These are phyloP conservation scores for Calycina herbarum DNA, from an alignment of 2,329 filamentous ascomycete species.

Conservation along the genomic window DNA sequence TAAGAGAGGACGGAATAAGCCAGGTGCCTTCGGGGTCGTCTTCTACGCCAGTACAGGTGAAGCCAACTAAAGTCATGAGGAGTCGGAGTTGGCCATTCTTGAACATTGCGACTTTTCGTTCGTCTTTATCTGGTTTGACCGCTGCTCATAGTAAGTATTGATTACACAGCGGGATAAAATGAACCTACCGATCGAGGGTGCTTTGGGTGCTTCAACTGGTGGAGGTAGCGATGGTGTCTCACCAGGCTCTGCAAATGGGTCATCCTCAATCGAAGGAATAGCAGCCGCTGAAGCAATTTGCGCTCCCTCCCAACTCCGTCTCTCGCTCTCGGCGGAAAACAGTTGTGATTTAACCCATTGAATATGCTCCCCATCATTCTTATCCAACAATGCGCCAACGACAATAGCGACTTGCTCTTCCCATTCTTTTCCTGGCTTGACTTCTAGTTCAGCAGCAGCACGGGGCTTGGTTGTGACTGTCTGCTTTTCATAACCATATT, in stretches of 20 bases:
- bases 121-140: slow-evolving; percentile 57
- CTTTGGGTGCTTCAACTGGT: slow-evolving; percentile 38
- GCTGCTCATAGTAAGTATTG: slow-evolving; percentile 31
- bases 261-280: slow-evolving; percentile 47
- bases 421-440: slow-evolving; percentile 68
- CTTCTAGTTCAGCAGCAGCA: slow-evolving; percentile 78
- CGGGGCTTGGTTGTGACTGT: slow-evolving; percentile 63
- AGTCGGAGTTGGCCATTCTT: slow-evolving; percentile 87
- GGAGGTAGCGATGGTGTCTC: slow-evolving; percentile 33
- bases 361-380: slow-evolving; percentile 73
- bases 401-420: slow-evolving; percentile 72
- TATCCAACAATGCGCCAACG: slow-evolving; percentile 76
- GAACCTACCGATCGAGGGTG: slow-evolving; percentile 55
- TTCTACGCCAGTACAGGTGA: slow-evolving; percentile 56
- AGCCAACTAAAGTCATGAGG: slow-evolving; percentile 74
- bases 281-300: slow-evolving; percentile 51
- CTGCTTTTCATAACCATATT: slow-evolving; percentile 86
- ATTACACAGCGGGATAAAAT: background rate
- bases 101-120: slow-evolving; percentile 73
- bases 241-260: slow-evolving; percentile 39
- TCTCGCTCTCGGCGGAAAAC: slow-evolving; percentile 66
- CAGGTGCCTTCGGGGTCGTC: slow-evolving; percentile 77
- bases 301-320: slow-evolving; percentile 74
- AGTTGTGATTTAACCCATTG: slow-evolving; percentile 79
- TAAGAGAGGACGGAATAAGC: slow-evolving; percentile 69